Base-by-base conservation (phyloP, 106 monocot genomes). In the Cymbidium sinense region DNA sequence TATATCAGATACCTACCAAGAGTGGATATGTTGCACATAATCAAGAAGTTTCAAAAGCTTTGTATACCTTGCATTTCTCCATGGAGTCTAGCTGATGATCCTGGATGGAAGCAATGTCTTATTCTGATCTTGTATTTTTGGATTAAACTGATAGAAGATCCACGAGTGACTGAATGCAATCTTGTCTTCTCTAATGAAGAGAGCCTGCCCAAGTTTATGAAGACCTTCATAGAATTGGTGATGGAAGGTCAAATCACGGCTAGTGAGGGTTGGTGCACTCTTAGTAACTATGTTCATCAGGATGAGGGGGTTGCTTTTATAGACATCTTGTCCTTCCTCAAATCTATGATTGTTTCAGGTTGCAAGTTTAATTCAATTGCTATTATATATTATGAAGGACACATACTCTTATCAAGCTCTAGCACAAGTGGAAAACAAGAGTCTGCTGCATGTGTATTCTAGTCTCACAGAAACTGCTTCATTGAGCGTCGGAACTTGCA, bases 271-370 rank as follows among this genome's bases (percentile, higher is more conserved):
- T 94, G 94, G 98, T 77, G 81, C 73, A 82, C 75, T 21, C 19
- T 98, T 47, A 81, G 75, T 41, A n/a, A 50, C 55, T 94, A 83
- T 76, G 70, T 35, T 52, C 75, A 85, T 79, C 28, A 71, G 70
- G 76, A 83, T 44, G 70, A 84, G 52, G 20, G 33, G 17, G 76
- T 54, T 73, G 78, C 77, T 58, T 76, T 85, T 44, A 34, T 70
- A 35, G 86, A 89, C 20, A 65, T 81, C 19, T 76, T 84, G 75
- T 55, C 21, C 50, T 90, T 98, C 51, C 86, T 80, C 29, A 64
- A 78, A 86, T 77, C 84, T 19, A 90, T 94, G 90, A 78, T 94
- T 65, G 83, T 92, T 62, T 86, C 98, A 0, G 92, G 92, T 9
- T 92, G 91, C 83, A 75, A 78, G 58, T 94, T 89, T 80, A 36